Evolutionary conservation across 1,284 basidiomycete genomes (phyloP), one percentile per base, ranked within the genome.

Genomic region (Irpex sp.): DNA sequence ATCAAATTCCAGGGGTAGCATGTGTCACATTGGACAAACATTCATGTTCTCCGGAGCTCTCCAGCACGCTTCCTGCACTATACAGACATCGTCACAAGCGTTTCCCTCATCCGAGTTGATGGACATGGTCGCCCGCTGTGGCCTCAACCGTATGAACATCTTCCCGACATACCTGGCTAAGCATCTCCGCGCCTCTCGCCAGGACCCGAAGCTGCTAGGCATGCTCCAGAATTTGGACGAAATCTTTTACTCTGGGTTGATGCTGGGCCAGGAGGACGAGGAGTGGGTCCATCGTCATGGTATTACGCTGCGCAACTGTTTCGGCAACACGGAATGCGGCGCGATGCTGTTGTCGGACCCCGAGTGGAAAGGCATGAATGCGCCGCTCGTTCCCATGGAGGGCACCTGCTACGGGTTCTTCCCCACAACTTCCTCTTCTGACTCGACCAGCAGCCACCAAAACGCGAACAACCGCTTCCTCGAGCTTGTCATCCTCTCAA

Each of bases 291-390:
- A 80, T 67, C 76, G 76, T 62, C 82, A 84, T 63, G 81, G 81
- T 49, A 80, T 90, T 66, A 84, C 78, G 67, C 69, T 90, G 61
- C 79, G 78, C 83, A 89, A 89, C 71, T 79, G 88, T 36, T 90
- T 89, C 69, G 88, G 89, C 21, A 89, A 83, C 73, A 90, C 88
- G 4, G 89, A 91, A 76, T 82, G 84, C 65, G 86, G 87, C 55
- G 84, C 82, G 2, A 87, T 87, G 79, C 77, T 90, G 64, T 70
- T 85, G 37, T 85, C 87, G 15, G 66, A 63, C 55, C 62, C 54
- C 55, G 66, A 53, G 49, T 64, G 55, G 67, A 65, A 62, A 49
- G 55, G 36, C 53, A 66, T 75, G 49, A 80, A 80, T 61, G 81
- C 76, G 53, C 64, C 77, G 70, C 60, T 90, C 53, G 76, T 76